These are phyloP conservation scores for Hyphopichia wangnamkhiaoensis DNA, from an alignment of 1,139 yeast genomes.

Conservation along the genomic window DNA sequence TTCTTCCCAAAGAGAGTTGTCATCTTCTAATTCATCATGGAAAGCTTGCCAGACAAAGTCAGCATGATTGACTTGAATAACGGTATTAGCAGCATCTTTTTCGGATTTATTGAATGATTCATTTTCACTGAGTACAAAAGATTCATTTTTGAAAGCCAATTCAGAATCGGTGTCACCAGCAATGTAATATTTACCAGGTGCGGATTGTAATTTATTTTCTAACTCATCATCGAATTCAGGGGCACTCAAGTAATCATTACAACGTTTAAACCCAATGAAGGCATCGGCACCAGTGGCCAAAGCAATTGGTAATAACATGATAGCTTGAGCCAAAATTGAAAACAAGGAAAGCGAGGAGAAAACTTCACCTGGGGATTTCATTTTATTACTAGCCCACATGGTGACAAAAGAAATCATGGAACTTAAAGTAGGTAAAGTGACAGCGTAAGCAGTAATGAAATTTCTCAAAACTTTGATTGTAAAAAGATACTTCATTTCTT, in stretches of 20 bases:
- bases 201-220: constrained; percentile 16
- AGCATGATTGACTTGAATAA: constrained; percentile 31
- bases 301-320: constrained; percentile 56
- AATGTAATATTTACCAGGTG: constrained; percentile 16
- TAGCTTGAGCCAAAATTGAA: constrained; percentile 51
- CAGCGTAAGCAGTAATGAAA: constrained; percentile 49
- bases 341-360: constrained; percentile 55
- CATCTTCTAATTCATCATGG: constrained; percentile 28
- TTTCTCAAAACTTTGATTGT: constrained; percentile 47
- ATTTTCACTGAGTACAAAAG: constrained; percentile 8
- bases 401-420: constrained; percentile 46
- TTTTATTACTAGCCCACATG: constrained; percentile 40
- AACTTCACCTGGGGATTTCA: constrained; percentile 44
- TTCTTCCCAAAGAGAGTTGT: constrained; percentile 25
- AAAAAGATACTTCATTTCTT: constrained; percentile 44
- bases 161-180: constrained; percentile 19
- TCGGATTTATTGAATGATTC: constrained; percentile 3
- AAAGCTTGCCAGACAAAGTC: constrained; percentile 38
- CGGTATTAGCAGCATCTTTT: constrained; percentile 10
- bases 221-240: constrained; percentile 34
- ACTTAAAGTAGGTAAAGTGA: constrained; percentile 42
- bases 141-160: constrained; percentile 15
- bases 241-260: constrained; percentile 43
- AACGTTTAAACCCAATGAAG: constrained; percentile 49
- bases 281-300: constrained; percentile 58